Evolutionary conservation across 768 basidiomycete genomes (phyloP), one percentile per base, ranked within the genome.

Genomic region (Leccinum uliginosum): DNA sequence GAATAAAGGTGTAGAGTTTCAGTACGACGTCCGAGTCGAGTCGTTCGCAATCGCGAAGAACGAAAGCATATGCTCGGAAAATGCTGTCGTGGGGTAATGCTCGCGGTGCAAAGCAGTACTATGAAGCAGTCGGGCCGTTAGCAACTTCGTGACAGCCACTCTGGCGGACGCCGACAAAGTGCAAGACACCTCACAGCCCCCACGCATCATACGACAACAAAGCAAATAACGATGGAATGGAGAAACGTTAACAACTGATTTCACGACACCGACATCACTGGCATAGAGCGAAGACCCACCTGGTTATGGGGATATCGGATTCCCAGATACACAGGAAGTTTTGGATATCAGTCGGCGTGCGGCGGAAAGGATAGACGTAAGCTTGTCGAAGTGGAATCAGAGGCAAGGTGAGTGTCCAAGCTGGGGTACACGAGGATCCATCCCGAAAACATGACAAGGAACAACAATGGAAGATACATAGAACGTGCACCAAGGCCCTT

Each of bases 271-370:
- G 87, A 15, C 79, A 84, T 57, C 78, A 84, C 19, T 92, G 88
- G 89, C 77, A 77, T 27, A 78, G 83, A 47, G 78, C 85, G 1
- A 80, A 77, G 50, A 93, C 91, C 2, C 94, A 11, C 92, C 91
- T 1, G 85, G 83, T 15, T 96, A 91, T 71, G 95, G 93, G 91
- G 78, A 86, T 55, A 93, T 95, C 56, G 92, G 89, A 1, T 95
- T 98, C 67, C 94, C 94, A 1, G 77, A 78, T 61, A 94, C 93
- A 4, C 93, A 95, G 69, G 83, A 91, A 66, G 85, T 83, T 15
- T 79, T 76, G 47, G 79, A 79, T 53, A 93, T 96, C 63, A 96
- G 96, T 69, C 73, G 75, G 57, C 74, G 74, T 56, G 94, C 93
- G 9, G 79, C 77, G 55, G 80, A 82, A 65, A 91, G 82, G 85